phyloP scores from a whole-genome alignment of 768 basidiomycete genomes.

The Auricularia cornea region DNA sequence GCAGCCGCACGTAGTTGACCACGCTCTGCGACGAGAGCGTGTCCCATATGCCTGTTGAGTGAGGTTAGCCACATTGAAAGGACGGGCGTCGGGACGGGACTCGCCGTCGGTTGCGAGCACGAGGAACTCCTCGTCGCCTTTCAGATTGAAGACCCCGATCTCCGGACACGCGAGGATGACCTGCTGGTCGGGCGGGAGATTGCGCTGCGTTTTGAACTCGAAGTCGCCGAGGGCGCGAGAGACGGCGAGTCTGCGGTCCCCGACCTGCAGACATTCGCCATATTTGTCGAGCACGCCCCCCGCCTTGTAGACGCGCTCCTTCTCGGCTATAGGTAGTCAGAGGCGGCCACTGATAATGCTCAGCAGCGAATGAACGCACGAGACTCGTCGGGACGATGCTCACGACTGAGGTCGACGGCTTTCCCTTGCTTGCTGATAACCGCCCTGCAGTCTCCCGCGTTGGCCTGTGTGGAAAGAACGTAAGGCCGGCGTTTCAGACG shows the following conservation, averaged over 20 bases:
- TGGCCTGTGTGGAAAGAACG: constrained; percentile 24
- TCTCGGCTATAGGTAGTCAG: background rate
- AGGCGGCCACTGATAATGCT: background rate
- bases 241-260: constrained; percentile 33
- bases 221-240: constrained; percentile 42
- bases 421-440: constrained; percentile 35
- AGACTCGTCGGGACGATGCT: constrained; percentile 28
- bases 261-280: constrained; percentile 19
- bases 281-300: constrained; percentile 42
- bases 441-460: constrained; percentile 39
- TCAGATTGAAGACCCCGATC: constrained; percentile 30
- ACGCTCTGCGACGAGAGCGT: constrained; percentile 39
- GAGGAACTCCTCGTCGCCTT: constrained; percentile 40
- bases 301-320: constrained; percentile 33
- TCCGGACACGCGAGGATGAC: constrained; percentile 42
- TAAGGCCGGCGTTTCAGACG: background rate
- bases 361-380: constrained; percentile 11
- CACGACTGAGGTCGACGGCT: constrained; percentile 34
- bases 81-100: constrained; percentile 5
- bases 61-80: background rate
- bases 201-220: constrained; percentile 40
- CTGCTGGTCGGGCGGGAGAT: constrained; percentile 33
- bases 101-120: constrained; percentile 41
- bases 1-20: constrained; percentile 34
- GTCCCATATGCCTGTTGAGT: constrained; percentile 36